These are phyloP conservation scores for Termitomyces sp. DNA, from an alignment of 768 basidiomycete species.

Conservation along the genomic window DNA sequence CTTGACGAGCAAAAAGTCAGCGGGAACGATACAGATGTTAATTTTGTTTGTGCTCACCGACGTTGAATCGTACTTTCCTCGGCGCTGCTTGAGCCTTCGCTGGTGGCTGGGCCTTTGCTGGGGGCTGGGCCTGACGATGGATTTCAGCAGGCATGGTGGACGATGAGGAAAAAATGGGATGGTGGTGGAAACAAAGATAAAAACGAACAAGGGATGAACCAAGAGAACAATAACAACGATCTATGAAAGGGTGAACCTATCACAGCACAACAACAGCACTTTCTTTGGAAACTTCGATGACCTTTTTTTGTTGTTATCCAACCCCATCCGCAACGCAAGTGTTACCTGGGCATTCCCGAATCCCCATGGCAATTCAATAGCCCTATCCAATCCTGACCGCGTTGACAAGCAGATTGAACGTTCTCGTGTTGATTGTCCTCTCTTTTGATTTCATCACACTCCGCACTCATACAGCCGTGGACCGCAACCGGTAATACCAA, in stretches of 20 bases:
- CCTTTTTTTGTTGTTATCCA: conserved; percentile 11
- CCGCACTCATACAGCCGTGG: not conserved
- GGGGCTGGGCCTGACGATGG: conserved; percentile 22
- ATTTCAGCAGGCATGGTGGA: conserved; percentile 27
- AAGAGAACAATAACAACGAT: conserved; percentile 12
- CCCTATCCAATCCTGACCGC: conserved; percentile 4
- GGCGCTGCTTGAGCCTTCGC: conserved; percentile 49
- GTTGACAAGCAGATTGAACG: conserved; percentile 14
- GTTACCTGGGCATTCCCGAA: conserved; percentile 13
- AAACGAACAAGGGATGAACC: conserved; percentile 13
- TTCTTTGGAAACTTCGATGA: conserved; percentile 13
- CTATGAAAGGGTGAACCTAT: conserved; percentile 14
- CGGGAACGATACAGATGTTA: conserved; percentile 1
- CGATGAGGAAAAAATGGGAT: conserved; percentile 8
- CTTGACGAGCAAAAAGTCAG: conserved; percentile 27
- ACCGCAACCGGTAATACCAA: no score
- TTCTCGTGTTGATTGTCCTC: not conserved
- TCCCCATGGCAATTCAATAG: conserved; percentile 12
- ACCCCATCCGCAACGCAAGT: not conserved
- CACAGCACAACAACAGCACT: conserved; percentile 15
- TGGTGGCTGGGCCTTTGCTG: conserved; percentile 26
- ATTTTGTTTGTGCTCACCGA: conserved; percentile 42
- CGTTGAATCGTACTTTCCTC: conserved; percentile 86
- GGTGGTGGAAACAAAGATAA: conserved; percentile 16
- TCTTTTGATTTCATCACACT: conserved; percentile 7